Base-by-base conservation (phyloP, 2,329 filamentous ascomycete species). In the Penicillium crustosum region DNA sequence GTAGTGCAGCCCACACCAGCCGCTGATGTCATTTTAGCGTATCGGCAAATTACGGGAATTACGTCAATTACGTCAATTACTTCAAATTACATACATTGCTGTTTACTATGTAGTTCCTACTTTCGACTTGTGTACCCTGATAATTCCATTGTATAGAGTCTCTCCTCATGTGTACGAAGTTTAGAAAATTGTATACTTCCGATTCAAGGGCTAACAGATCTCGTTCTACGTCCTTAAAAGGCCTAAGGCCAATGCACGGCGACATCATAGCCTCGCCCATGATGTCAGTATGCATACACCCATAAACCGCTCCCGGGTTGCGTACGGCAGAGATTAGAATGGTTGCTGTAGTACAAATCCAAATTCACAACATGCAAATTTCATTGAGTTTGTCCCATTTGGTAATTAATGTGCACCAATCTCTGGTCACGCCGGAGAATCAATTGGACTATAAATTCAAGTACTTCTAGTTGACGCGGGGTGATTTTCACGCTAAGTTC, bases 11-110 rank as follows among this genome's bases (percentile, higher is more conserved):
- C 23, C 19, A 39, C 29, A n/a, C 39, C 57, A 64, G 63, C 65
- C 65, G 56, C 60, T 67, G 62, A 67, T 65, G 62, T 66, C 63
- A 66, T 62, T 33, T 17, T 6, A 13, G 21, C 27, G 27, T 55
- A 21, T 10, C 36, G 10, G 27, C 27, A 49, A 39, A 36, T 36
- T 21, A 50, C 48, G 35, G 39, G 23, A 17, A 48, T 48, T 35
- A 48, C n/a, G 25, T 1, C 27, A n/a, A 12, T 49, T 27, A 50
- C 48, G 23, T 50, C 25, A 21, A 49, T 49, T 49, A 49, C 29
- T 10, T 9, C 25, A n/a, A 27, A 15, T 44, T 27, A 44, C 25
- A 44, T 31, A 35, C 33, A 35, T 35, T 35, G 13, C 33, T 17
- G 6, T 35, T 33, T 31, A 31, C 10, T 31, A 27, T 27, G 27